Evolutionary conservation across 2,329 filamentous ascomycete species (phyloP), one percentile per base, ranked within the genome.

Genomic region (Tolypocladium amazonense): DNA sequence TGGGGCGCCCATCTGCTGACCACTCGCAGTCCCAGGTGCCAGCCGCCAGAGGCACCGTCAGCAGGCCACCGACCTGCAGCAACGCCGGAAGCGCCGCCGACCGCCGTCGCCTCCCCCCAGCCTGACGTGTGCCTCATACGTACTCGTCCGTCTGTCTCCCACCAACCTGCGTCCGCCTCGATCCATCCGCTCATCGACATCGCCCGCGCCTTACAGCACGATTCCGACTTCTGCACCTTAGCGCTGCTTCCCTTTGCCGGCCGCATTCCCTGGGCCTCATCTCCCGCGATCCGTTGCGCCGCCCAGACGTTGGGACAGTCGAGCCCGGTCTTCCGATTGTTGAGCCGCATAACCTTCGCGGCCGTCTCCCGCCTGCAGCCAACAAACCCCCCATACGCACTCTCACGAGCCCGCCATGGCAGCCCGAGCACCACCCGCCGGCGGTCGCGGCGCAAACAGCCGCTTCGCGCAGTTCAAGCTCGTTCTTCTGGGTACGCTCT

Each of bases 391-490:
- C 20, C 47, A 27, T 56, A 15, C 23, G 23, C 35, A 3, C 45
- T 35, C 12, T 20, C 65, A 64, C 65, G 65, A 60, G 61, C 62
- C 66, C 73, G 81, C 69, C 74, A 97, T 97, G 93, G 89, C 92
- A 77, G 84, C 89, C 75, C 87, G 92, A 86, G 86, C 86, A 79
- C 87, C 77, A 79, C 87, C 77, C 69, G 79, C 81, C 67, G 78
- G 81, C 70, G 82, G 81, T 69, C 82, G 83, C 69, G 83, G 81
- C 72, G 77, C 81, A 82, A 85, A 87, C 86, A 85, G 89, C 77
- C 88, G 93, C 71, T 97, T 99, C 77, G 93, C 94, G 70, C 94
- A 99, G 83, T 99, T 99, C 81, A 99, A 99, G 83, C 85, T 99
- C 69, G 94, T 99, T 66, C 82, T 99, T 72, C 83, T 99, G 65